Conservation (phyloP, 306 rosid species). For the Trifolium fragiferum region DNA sequence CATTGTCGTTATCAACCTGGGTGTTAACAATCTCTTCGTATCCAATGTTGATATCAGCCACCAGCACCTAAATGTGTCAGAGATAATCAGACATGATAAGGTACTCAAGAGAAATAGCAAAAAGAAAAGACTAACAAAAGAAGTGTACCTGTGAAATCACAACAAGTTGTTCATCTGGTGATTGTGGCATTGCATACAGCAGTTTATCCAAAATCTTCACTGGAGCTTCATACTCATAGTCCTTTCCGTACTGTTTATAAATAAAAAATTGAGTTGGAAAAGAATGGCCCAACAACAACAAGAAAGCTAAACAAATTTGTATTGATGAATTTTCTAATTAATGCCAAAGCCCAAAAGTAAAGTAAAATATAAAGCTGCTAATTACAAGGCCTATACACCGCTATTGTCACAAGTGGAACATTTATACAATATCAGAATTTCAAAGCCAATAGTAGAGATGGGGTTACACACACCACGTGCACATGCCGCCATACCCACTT, state of each 20-base stretch:
- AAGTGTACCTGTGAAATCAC: slow-evolving; percentile 89
- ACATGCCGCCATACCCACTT: too few relatives aligned
- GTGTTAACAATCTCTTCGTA: slow-evolving; percentile 93
- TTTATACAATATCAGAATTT: too few relatives aligned
- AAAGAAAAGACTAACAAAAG: slow-evolving; percentile 24
- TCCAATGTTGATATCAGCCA: slow-evolving; percentile 93
- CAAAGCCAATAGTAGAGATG: too few relatives aligned
- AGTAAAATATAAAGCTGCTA: slow-evolving; percentile 27
- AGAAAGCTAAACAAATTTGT: slow-evolving; percentile 35
- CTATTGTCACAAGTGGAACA: background rate
- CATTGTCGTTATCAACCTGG: slow-evolving; percentile 57
- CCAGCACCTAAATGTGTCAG: slow-evolving; percentile 72
- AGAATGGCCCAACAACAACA: slow-evolving; percentile 22
- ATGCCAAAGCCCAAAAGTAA: slow-evolving; percentile 19
- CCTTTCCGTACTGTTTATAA: slow-evolving; percentile 83
- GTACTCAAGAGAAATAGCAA: slow-evolving; percentile 15
- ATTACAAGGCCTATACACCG: slow-evolving; percentile 7
- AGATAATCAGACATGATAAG: slow-evolving; percentile 37
- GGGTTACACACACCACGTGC: too few relatives aligned
- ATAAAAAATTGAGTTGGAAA: slow-evolving; percentile 36
- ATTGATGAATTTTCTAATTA: slow-evolving; percentile 30
- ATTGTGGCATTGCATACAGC: slow-evolving; percentile 81
- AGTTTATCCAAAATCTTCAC: slow-evolving; percentile 92
- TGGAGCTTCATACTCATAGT: slow-evolving; percentile 91
- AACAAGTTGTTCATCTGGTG: slow-evolving; percentile 88